Conservation (phyloP, 2,329 filamentous ascomycete genomes). For the Microdochium trichocladiopsis region DNA sequence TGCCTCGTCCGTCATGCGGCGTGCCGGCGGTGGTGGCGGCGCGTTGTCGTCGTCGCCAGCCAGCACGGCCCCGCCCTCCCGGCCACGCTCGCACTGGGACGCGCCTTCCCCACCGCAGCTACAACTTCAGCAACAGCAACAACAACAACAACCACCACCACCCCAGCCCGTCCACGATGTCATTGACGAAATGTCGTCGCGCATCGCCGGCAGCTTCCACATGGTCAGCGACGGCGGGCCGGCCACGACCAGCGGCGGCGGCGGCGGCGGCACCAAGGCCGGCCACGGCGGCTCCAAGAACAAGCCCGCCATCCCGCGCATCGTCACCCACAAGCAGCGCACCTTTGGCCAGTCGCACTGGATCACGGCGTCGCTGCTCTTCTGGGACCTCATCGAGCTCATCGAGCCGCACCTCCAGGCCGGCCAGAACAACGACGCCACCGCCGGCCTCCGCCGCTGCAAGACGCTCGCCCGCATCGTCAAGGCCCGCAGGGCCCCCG, state of each 20-base stretch:
- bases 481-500: conserved; percentile 27
- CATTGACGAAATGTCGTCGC: not conserved
- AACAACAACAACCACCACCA: not conserved
- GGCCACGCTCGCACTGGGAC: too few relatives aligned
- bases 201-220: not conserved
- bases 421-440: conserved; percentile 18
- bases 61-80: not conserved
- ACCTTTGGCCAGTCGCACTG: conserved; percentile 52
- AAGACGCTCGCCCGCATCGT: conserved; percentile 32
- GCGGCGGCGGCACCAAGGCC: conserved; percentile 32
- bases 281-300: conserved; percentile 24
- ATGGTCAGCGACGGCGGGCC: not conserved
- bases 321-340: conserved; percentile 46
- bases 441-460: conserved; percentile 25
- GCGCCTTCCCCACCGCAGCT: too few relatives aligned
- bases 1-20: too few relatives aligned
- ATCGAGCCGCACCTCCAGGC: conserved; percentile 12
- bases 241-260: conserved; percentile 5
- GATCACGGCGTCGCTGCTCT: conserved; percentile 20
- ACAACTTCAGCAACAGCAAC: too few relatives aligned
- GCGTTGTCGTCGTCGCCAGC: too few relatives aligned
- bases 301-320: conserved; percentile 24
- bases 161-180: too few relatives aligned
- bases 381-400: conserved; percentile 10
- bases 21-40: too few relatives aligned